A percentile compares a stretch with the other conserved stretches of the same genome.
Evolutionary conservation across 768 basidiomycete genomes (phyloP).

Genomic region (Amanita rubescens): DNA sequence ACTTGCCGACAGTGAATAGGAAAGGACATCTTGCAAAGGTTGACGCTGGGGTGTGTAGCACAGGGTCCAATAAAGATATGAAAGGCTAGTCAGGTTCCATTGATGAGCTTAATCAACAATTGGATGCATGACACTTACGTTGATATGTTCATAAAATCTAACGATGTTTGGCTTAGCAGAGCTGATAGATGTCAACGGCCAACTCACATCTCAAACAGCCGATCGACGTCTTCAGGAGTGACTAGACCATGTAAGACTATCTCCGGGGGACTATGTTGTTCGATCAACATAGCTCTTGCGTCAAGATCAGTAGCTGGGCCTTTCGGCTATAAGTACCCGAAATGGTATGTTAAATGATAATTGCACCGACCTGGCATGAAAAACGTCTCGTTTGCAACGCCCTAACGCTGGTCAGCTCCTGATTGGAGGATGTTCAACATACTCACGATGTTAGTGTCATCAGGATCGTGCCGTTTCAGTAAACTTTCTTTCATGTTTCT

Average conservation of each 20-base stretch:
- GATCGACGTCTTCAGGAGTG: slow-evolving; percentile 69
- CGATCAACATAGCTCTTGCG: slow-evolving; percentile 64
- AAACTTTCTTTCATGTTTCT: slow-evolving; percentile 26
- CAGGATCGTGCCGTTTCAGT: slow-evolving; percentile 34
- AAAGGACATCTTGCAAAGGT: slow-evolving; percentile 85
- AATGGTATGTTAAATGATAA: background rate
- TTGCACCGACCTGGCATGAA: slow-evolving; percentile 60
- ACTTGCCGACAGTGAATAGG: slow-evolving; percentile 80
- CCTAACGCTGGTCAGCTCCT: slow-evolving; percentile 31
- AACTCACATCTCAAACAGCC: slow-evolving; percentile 76
- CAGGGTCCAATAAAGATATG: slow-evolving; percentile 73
- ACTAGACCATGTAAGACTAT: slow-evolving; percentile 78
- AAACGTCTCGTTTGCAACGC: slow-evolving; percentile 73
- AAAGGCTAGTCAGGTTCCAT: slow-evolving; percentile 35
- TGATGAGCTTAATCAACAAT: background rate
- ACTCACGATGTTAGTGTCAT: slow-evolving; percentile 61
- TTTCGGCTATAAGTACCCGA: slow-evolving; percentile 16
- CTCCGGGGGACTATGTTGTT: slow-evolving; percentile 74
- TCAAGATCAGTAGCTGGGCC: slow-evolving; percentile 68
- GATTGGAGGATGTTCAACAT: slow-evolving; percentile 8
- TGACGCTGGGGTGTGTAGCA: slow-evolving; percentile 70
- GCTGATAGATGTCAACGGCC: background rate
- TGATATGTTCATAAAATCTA: slow-evolving; percentile 67
- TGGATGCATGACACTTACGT: slow-evolving; percentile 35
- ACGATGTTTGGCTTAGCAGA: background rate